These are phyloP conservation scores for Penicillium fuscoglaucum DNA, from an alignment of 2,329 filamentous ascomycete species.

Conservation along the genomic window DNA sequence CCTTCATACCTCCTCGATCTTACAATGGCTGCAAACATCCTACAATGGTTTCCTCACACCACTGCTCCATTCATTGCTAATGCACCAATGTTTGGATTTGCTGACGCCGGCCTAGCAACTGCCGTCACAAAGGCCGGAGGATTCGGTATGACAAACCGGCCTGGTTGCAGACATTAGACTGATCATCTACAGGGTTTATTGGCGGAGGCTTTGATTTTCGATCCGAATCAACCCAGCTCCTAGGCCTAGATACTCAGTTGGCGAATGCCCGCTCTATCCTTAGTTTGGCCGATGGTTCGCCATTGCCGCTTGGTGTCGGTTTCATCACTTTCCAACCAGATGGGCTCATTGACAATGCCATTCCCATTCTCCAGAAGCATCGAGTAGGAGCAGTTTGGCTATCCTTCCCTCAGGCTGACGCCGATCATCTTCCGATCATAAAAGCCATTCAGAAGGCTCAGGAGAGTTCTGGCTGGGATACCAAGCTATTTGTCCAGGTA, in stretches of 20 bases:
- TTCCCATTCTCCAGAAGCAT: conserved; percentile 55
- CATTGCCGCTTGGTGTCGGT: conserved; percentile 59
- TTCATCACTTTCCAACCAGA: conserved; percentile 57
- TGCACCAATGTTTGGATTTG: conserved; percentile 26
- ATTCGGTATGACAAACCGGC: conserved; percentile 13
- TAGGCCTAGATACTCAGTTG: conserved; percentile 16
- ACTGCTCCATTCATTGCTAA: conserved; percentile 24
- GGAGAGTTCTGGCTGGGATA: conserved; percentile 31
- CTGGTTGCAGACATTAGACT: neutral
- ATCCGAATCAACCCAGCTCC: conserved; percentile 16
- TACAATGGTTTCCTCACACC: conserved; percentile 21
- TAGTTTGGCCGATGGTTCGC: neutral
- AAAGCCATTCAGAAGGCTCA: conserved; percentile 31
- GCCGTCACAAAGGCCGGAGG: conserved; percentile 22
- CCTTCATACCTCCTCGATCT: neutral
- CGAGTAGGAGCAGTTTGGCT: conserved; percentile 65
- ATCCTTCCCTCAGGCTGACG: conserved; percentile 57
- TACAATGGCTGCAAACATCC: conserved; percentile 3
- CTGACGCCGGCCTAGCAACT: conserved; percentile 17
- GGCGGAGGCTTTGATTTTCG: conserved; percentile 23
- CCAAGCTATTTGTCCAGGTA: conserved; percentile 61
- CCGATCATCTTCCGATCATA: conserved; percentile 37
- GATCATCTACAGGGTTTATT: conserved; percentile 20
- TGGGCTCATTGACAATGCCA: conserved; percentile 31
- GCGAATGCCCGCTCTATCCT: conserved; percentile 12